phyloP scores from a whole-genome alignment of 805 yeast genomes.

The Saccharomycopsis selenospora region DNA sequence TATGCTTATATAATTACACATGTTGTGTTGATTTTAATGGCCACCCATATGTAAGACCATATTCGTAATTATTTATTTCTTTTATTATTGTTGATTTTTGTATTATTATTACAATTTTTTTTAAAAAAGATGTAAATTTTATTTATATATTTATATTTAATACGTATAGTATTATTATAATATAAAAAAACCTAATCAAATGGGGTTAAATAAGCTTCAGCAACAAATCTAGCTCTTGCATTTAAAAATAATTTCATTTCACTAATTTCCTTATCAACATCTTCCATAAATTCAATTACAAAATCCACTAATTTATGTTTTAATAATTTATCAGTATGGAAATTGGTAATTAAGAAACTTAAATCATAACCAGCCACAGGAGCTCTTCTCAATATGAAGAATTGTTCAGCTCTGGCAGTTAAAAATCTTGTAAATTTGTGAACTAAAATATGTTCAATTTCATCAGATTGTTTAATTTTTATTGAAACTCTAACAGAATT shows the following conservation, averaged over 20 bases:
- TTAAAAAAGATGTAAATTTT: too few species aligned
- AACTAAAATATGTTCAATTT: slow-evolving; percentile 88
- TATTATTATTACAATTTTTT: too few species aligned
- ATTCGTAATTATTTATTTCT: too few species aligned
- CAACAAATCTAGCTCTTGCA: slow-evolving; percentile 96
- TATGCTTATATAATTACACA: too few species aligned
- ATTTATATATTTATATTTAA: not conserved
- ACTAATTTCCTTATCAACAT: slow-evolving; percentile 96
- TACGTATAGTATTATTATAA: not conserved
- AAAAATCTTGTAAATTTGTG: slow-evolving; percentile 91
- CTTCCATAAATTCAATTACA: slow-evolving; percentile 98
- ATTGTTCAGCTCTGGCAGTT: slow-evolving; percentile 92
- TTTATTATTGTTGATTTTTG: too few species aligned
- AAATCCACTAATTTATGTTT: slow-evolving; percentile 94
- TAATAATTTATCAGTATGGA: slow-evolving; percentile 92
- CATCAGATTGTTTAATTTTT: slow-evolving; percentile 95
- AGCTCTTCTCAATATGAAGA: slow-evolving; percentile 81
- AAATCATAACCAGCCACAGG: slow-evolving; percentile 91
- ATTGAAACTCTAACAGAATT: slow-evolving; percentile 88
- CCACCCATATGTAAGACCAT: too few species aligned
- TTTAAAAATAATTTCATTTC: slow-evolving; percentile 96
- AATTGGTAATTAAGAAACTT: slow-evolving; percentile 86
- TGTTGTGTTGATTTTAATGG: too few species aligned
- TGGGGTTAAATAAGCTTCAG: slow-evolving; percentile 89
- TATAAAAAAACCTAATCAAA: slow-evolving; percentile 46